Base-by-base conservation (phyloP, 2,329 filamentous ascomycete species). In the Monilinia polystroma region DNA sequence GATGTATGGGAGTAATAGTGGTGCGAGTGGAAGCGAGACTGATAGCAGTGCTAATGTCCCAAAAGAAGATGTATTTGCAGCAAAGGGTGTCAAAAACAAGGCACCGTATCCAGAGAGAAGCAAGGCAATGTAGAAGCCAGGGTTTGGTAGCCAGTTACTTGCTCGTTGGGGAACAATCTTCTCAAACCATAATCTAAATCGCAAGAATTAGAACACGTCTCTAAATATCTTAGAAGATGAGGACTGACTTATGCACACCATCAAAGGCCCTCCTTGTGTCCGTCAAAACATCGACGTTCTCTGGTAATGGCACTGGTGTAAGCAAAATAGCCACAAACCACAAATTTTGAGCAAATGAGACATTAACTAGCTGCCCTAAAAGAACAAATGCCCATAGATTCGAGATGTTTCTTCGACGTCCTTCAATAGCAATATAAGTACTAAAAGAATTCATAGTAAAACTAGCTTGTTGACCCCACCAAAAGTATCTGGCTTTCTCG, bases 401-500 rank as follows among this genome's bases (percentile, higher is more conserved):
- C 0, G 83, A 81, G 14, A 89, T 83, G 23, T 82, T 82, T 65
- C 85, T 82, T 70, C 85, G 80, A 55, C 81, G 81, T 71, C 87
- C 86, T 75, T 88, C 84, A 51, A 87, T 79, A 2, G 85, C 83
- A 41, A 89, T 78, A 68, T 87, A 82, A 55, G 85, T 77, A 64
- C 82, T 84, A 80, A 83, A 87, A 1, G 84, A 80, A 41, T 84
- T 77, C 16, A 82, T 79, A 38, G 81, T 82, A 16, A 85, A 77
- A 67, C 86, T 84, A 54, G 85, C 79, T 76, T 89, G 86, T 68
- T 85, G 84, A 8, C 83, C 85, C 83, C 87, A 89, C 81, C 86
- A 86, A 73, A 86, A 83, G 20, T 85, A 81, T 59, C 83, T 81
- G 4, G 82, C 79, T 60, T 81, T 83, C 72, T 84, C 82, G 8